A percentile compares a stretch with the other conserved stretches of the same genome.
Conservation (phyloP, 805 yeast species). For the Kluyveromyces siamensis region DNA sequence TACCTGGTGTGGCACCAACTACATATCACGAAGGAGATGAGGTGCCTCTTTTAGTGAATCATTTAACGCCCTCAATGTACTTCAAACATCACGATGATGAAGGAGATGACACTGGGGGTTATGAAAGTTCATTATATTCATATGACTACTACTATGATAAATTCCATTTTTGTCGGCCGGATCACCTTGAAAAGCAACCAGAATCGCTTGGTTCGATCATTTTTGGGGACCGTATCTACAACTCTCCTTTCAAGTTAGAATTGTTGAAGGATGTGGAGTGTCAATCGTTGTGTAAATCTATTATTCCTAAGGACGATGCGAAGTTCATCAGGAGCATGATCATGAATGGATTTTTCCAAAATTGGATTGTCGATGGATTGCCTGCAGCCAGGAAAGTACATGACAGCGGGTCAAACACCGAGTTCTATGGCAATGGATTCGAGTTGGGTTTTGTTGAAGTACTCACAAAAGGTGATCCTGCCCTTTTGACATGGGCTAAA, state of each 20-base stretch:
- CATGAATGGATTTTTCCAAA: conserved; percentile 74
- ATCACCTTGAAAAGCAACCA: conserved; percentile 47
- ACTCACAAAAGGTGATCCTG: conserved; percentile 6
- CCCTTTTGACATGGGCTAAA: conserved; percentile 3
- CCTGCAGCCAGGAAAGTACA: conserved; percentile 69
- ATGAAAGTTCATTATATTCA: conserved; percentile 53
- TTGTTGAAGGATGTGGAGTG: conserved; percentile 73
- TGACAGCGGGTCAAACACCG: conserved; percentile 50
- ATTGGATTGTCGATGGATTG: conserved; percentile 91
- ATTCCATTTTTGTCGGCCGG: conserved; percentile 78
- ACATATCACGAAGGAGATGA: conserved; percentile 65
- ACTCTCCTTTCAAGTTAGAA: conserved; percentile 76
- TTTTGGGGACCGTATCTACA: conserved; percentile 91
- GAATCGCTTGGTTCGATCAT: conserved; percentile 89
- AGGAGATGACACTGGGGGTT: conserved; percentile 31
- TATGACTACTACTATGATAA: conserved; percentile 77
- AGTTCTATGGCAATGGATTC: conserved; percentile 74
- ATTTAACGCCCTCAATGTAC: conserved; percentile 68
- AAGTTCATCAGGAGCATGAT: conserved; percentile 71
- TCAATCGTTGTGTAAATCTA: conserved; percentile 49
- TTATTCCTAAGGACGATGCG: conserved; percentile 57
- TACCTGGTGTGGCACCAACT: conserved; percentile 96
- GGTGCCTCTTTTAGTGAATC: conserved; percentile 79
- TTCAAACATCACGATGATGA: conserved; percentile 33
- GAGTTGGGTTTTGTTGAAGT: conserved; percentile 64